These are phyloP conservation scores for Stylosanthes scabra DNA, from an alignment of 331 rosid species.

Conservation along the genomic window DNA sequence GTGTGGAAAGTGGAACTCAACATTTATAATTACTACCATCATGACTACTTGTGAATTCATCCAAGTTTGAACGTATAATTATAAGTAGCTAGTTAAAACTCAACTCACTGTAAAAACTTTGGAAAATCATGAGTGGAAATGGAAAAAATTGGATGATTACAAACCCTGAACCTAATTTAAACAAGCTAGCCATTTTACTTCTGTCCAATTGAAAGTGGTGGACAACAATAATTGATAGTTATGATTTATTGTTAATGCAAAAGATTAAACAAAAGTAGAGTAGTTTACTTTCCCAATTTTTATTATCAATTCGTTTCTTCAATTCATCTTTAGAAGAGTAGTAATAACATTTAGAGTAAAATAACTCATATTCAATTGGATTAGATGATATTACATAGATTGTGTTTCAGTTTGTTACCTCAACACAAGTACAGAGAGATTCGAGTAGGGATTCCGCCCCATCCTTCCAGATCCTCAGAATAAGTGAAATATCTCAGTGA, in stretches of 20 bases:
- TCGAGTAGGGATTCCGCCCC: no score
- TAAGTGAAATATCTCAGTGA: no score
- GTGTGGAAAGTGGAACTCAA: constrained; percentile 38
- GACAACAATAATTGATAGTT: constrained; percentile 23
- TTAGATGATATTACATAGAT: no score
- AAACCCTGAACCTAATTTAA: constrained; percentile 26
- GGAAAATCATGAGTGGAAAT: no score
- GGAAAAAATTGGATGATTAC: constrained; percentile 34
- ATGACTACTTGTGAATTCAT: constrained; percentile 29
- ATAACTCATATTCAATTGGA: no score
- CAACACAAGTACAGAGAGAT: no score
- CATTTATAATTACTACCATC: constrained; percentile 30
- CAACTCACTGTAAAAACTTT: constrained; percentile 35
- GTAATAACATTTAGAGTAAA: no score
- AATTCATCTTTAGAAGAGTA: neutral
- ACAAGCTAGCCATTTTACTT: constrained; percentile 32
- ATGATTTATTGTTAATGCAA: constrained; percentile 27
- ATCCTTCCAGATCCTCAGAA: no score
- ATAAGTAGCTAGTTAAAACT: constrained; percentile 21
- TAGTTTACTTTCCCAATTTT: constrained; percentile 4
- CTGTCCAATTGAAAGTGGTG: constrained; percentile 42
- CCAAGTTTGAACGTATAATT: constrained; percentile 38
- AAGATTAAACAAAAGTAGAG: constrained; percentile 25
- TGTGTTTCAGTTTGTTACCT: no score
- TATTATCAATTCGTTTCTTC: neutral